These are phyloP conservation scores for Metschnikowia baotianmanensis DNA, from an alignment of 805 yeast species.

Conservation along the genomic window DNA sequence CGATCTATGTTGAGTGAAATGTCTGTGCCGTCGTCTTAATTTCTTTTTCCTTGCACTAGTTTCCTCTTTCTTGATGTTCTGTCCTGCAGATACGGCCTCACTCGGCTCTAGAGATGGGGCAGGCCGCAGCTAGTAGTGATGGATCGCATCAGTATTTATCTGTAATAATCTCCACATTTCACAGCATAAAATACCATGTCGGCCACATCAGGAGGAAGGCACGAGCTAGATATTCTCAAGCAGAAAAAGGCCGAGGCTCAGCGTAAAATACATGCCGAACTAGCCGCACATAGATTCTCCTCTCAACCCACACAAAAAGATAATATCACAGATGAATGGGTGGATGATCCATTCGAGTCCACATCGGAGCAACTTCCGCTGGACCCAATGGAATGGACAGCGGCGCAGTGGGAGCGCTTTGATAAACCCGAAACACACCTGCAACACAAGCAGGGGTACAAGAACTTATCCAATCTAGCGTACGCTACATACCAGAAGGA, in stretches of 20 bases:
- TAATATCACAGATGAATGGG: no score
- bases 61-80: not conserved
- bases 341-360: no score
- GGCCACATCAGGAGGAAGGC: not conserved
- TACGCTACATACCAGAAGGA: slow-evolving; percentile 58
- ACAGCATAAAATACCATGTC: not conserved
- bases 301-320: not conserved
- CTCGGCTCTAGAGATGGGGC: no score
- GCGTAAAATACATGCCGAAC: slow-evolving; percentile 7
- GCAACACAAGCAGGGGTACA: slow-evolving; percentile 32
- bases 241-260: slow-evolving; percentile 8
- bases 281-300: not conserved
- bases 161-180: no score
- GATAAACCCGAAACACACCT: slow-evolving; percentile 11
- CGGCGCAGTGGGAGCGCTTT: slow-evolving; percentile 60
- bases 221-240: slow-evolving; percentile 10
- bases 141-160: no score
- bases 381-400: slow-evolving; percentile 32
- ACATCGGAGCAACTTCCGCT: not conserved
- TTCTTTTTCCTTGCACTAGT: no score
- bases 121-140: no score
- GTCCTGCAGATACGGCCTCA: not conserved
- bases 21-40: no score
- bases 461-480: slow-evolving; percentile 56
- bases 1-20: no score